A percentile compares a stretch with the other conserved stretches of the same genome.
Evolutionary conservation across 164 flowering plant species (phyloP).

Genomic region (Stephania japonica): DNA sequence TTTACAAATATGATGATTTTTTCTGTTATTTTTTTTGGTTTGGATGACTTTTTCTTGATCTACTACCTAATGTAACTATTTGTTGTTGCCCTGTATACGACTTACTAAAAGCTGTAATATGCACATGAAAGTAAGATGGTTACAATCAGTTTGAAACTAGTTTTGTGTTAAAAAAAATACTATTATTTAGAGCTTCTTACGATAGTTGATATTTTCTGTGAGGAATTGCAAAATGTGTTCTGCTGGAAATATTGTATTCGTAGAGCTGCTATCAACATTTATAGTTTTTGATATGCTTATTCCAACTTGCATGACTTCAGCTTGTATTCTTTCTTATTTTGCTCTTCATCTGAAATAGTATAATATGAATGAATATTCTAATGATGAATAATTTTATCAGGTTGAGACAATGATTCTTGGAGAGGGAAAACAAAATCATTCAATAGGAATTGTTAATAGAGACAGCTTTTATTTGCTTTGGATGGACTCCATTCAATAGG

Average conservation of each 20-base stretch:
- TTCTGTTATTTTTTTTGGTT: no score
- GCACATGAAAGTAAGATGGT: no score
- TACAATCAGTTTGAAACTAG: no score
- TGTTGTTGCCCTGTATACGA: no score
- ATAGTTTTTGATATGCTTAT: neutral
- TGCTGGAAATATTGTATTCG: neutral
- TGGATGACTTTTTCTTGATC: no score
- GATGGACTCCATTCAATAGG: slow-evolving; percentile 98
- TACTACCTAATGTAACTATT: no score
- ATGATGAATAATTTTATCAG: slow-evolving; percentile 26
- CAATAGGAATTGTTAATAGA: no score
- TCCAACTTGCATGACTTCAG: neutral
- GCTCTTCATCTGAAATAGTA: neutral
- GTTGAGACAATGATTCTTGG: slow-evolving; percentile 84
- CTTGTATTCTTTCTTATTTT: neutral
- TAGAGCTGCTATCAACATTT: neutral
- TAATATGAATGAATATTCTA: neutral
- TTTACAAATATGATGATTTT: no score
- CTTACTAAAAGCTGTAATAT: no score
- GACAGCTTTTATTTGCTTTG: slow-evolving; percentile 83
- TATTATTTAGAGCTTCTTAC: neutral
- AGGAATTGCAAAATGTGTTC: neutral
- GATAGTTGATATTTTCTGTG: neutral
- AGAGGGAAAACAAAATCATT: slow-evolving; percentile 87
- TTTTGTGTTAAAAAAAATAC: neutral